Percentiles rank a stretch among this genome's conserved stretches.
These are phyloP conservation scores for Pseudozyma tsukubaensis DNA, from an alignment of 1,284 basidiomycete genomes.

Conservation along the genomic window DNA sequence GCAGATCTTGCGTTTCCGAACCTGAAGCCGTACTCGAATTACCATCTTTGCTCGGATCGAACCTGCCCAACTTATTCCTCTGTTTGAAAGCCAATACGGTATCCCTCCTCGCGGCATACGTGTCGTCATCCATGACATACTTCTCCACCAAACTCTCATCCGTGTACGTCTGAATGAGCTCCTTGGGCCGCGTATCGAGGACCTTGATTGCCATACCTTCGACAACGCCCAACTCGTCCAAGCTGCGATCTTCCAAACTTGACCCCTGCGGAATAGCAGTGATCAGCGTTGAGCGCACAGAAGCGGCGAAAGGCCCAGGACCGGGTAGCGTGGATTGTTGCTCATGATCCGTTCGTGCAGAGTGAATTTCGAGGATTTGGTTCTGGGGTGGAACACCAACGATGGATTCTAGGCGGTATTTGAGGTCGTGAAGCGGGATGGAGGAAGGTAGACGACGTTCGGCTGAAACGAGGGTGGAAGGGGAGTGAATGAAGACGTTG, in stretches of 20 bases:
- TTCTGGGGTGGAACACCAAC: conserved; percentile 80
- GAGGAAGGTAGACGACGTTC: conserved; percentile 54
- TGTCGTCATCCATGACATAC: conserved; percentile 85
- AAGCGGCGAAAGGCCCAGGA: conserved; percentile 16
- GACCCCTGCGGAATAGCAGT: conserved; percentile 71
- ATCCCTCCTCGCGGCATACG: conserved; percentile 80
- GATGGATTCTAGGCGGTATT: conserved; percentile 84
- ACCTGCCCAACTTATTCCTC: conserved; percentile 87
- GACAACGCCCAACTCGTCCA: conserved; percentile 79
- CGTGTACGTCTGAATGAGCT: conserved; percentile 81
- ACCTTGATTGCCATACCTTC: conserved; percentile 82
- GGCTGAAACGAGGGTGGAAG: conserved; percentile 53
- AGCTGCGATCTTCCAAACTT: conserved; percentile 75
- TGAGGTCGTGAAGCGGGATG: conserved; percentile 69
- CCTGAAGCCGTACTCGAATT: conserved; percentile 52
- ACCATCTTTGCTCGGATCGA: conserved; percentile 72
- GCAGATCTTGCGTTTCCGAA: conserved; percentile 13
- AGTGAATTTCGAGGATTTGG: conserved; percentile 72
- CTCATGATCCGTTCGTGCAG: conserved; percentile 64
- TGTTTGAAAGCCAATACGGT: conserved; percentile 92
- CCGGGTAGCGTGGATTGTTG: conserved; percentile 42
- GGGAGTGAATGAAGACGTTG: conserved; percentile 57
- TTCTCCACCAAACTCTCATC: conserved; percentile 90
- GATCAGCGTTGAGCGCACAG: conserved; percentile 72
- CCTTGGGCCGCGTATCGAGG: conserved; percentile 51